Base-by-base conservation (phyloP, 257 asterid genomes). In the Cinchona pubescens region DNA sequence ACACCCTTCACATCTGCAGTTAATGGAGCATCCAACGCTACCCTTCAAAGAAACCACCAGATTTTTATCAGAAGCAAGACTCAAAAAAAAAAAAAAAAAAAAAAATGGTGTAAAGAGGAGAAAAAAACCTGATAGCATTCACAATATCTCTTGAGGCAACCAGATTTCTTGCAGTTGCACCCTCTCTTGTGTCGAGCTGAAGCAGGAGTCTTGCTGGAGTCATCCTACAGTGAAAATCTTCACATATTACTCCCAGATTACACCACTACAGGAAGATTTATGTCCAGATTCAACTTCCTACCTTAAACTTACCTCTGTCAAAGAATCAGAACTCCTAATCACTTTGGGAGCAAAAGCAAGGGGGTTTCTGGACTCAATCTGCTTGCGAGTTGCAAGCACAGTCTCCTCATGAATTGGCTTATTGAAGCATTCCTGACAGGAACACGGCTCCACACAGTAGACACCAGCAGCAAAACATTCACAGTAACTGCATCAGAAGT, bases 381-480 rank as follows among this genome's bases (percentile, higher is more conserved):
- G 99, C 72, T 90, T 94, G 78, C 99, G 99, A 18, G 98, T 90
- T 55, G 92, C 94, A 70, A 92, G 96, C 69, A 94, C 99, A 3
- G 96, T 94, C 61, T 90, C 99, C 84, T 90, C 99, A n/a, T 94
- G 97, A 78, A 87, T 79, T 21, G 99, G 99, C 78, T 91, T 94
- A 84, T 94, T 94, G 91, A 90, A 94, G 85, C 99, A 94, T 73
- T 89, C 97, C 72, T 89, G 83, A 73, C 99, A 94, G 7, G 97
- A 90, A 74, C 99, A 94, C 1, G 97, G 96, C 79, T 94, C 99
- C 76, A 92, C 96, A 62, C 99, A 94, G 83, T 92, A 94, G 61
- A 92, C 92, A 35, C 99, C 99, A 69, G 99, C 98, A 71, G 98
- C 99, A 83, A 94, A 94, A 84, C 99, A 94, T 79, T 94, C 99